Conservation (phyloP, 345 rosid genomes). For the Arabis alpina region DNA sequence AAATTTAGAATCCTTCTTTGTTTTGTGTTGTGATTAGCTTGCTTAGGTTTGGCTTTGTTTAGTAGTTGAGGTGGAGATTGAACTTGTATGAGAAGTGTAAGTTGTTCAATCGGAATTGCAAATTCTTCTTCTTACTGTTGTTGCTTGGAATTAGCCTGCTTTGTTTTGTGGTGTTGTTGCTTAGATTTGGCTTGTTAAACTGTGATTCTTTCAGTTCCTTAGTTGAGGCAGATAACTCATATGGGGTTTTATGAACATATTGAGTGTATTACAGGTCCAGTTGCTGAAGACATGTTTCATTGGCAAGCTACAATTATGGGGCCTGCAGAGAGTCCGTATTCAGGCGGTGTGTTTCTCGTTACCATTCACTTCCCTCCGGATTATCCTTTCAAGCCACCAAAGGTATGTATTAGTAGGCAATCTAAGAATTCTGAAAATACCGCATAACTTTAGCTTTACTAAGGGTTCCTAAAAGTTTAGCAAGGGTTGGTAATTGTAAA, state of each 20-base stretch:
- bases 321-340: conserved; percentile 33
- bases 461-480: not conserved
- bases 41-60: not conserved
- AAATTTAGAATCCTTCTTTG: too few relatives aligned
- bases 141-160: not conserved
- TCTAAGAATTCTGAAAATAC: too few relatives aligned
- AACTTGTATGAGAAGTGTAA: not conserved
- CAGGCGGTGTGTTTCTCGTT: conserved; percentile 38
- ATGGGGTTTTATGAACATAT: not conserved
- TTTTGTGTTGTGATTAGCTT: not conserved
- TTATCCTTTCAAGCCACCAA: conserved; percentile 44
- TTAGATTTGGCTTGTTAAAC: not conserved
- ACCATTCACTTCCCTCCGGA: conserved; percentile 59
- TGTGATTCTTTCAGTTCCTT: not conserved
- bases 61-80: not conserved
- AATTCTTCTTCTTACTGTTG: not conserved
- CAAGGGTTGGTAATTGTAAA: not conserved
- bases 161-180: not conserved
- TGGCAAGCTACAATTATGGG: conserved; percentile 38
- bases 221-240: not conserved
- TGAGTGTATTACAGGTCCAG: conserved; percentile 30
- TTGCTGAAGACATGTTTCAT: conserved; percentile 40
- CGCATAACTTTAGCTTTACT: too few relatives aligned
- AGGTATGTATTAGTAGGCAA: not conserved
- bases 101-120: too few relatives aligned